Evolutionary conservation across 257 asterid genomes (phyloP), one percentile per base, ranked within the genome.

Genomic region (Solanum pimpinellifolium): DNA sequence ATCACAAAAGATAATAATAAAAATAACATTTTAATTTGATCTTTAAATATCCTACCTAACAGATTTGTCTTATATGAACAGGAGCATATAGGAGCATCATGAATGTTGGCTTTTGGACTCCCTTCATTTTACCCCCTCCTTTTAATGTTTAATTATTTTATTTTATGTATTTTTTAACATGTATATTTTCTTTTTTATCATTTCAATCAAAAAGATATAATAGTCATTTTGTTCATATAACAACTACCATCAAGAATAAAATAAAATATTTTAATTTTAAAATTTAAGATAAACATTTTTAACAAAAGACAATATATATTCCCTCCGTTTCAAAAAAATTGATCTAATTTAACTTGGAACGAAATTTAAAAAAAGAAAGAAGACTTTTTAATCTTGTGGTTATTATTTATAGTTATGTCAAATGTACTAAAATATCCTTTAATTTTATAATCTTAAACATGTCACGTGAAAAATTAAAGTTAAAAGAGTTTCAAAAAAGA

Each of bases 401-500:
- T 33, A 5, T 33, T 4, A 33, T 33, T 33, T 33, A 33, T 0
- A 33, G 35, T 33, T 0, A 33, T 33, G 35, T 33, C 1, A 33
- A 3, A 33, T 3, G 1, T 33, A 33, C 5, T 4, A 33, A 33
- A 33, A 33, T 33, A 3, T 0, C 1, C 5, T 33, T 33, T 33
- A 33, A 33, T 33, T 0, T 33, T 33, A 5, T 33, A 1, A 0
- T 4, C 1, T 33, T 33, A 33, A 33, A 33, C 0, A 33, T 33
- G 35, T 0, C 35, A 4, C 0, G 35, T 33, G 35, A 33, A 33
- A 33, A 4, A 0, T 33, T 33, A 33, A 33, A 33, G 0, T 33
- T 33, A n/a, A 33, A 33, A 33, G 1, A 0, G 1, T 33, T 0
- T 0, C 1, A 3, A 33, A 33, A 33, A 33, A 33, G 5, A 3